Evolutionary conservation across 352 stramenopile genomes (phyloP).

Genomic region (Pythium monospermum): DNA sequence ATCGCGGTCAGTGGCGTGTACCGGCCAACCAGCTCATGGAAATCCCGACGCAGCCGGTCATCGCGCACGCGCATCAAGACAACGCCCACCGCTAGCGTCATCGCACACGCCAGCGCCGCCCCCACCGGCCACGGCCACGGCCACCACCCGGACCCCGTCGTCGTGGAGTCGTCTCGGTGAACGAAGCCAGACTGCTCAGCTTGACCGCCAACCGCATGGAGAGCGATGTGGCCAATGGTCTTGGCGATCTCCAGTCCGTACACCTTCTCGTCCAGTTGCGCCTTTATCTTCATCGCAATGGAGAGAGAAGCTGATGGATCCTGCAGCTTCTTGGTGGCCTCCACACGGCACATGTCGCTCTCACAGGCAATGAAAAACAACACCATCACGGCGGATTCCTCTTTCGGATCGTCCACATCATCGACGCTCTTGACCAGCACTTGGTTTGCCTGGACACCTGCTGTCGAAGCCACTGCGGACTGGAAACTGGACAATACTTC

Average conservation of each 20-base stretch:
- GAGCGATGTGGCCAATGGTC: conserved; percentile 15
- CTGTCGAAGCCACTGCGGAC: conserved; percentile 13
- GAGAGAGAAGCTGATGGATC: conserved; percentile 12
- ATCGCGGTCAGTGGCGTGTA: conserved; percentile 29
- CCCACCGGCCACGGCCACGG: too few species aligned
- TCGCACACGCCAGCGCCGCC: neutral
- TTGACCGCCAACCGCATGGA: conserved; percentile 10
- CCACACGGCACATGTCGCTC: conserved; percentile 11
- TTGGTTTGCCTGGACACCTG: neutral
- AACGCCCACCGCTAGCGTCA: conserved; percentile 15
- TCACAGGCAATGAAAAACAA: conserved; percentile 19
- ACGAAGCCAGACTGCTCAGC: neutral
- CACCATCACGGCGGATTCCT: neutral
- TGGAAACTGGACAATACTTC: conserved; percentile 17
- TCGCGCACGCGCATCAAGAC: conserved; percentile 21
- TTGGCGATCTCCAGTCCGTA: conserved; percentile 16
- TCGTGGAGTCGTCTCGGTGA: neutral
- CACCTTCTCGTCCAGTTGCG: conserved; percentile 4
- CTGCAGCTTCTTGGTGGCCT: conserved; percentile 6
- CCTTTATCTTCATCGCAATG: conserved; percentile 26
- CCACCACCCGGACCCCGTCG: conserved; percentile 1
- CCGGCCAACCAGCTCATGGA: conserved; percentile 24
- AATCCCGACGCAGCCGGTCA: conserved; percentile 27
- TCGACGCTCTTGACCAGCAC: conserved; percentile 20
- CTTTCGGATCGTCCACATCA: neutral